Percentiles rank a stretch among this genome's conserved stretches.
Evolutionary conservation across 805 yeast species (phyloP).

Genomic region (Yarrowia sp.): DNA sequence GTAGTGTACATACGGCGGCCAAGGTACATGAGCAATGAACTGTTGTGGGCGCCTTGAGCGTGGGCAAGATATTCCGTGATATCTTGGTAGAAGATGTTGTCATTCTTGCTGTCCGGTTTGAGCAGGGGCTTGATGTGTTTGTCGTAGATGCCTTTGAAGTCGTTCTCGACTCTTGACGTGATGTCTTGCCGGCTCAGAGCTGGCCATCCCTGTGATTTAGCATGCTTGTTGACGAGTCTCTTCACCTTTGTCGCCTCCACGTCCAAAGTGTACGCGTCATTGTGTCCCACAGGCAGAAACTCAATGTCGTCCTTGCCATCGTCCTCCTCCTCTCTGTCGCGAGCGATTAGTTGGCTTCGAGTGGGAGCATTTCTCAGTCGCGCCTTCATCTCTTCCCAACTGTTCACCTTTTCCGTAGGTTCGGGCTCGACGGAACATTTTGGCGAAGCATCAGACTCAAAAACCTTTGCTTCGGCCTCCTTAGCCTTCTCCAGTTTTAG

Average conservation of each 20-base stretch:
- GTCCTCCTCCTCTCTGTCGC: background rate
- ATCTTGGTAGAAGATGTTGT: background rate
- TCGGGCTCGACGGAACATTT: too few species aligned
- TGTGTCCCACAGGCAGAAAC: background rate
- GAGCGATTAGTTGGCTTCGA: background rate
- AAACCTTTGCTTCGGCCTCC: too few species aligned
- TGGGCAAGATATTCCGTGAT: background rate
- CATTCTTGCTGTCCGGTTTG: background rate
- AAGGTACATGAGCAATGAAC: conserved; percentile 11
- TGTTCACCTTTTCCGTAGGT: background rate
- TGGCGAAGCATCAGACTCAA: too few species aligned
- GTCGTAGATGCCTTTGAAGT: background rate
- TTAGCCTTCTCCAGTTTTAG: too few species aligned
- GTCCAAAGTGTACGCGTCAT: background rate
- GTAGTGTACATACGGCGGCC: background rate
- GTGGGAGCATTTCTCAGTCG: background rate
- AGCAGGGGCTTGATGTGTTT: conserved; percentile 6
- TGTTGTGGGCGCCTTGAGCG: background rate
- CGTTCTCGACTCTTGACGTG: background rate
- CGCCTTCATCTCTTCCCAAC: background rate
- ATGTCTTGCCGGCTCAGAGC: background rate
- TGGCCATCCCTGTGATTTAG: conserved; percentile 5
- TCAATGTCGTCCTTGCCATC: conserved; percentile 26
- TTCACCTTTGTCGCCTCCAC: background rate
- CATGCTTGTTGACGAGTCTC: conserved; percentile 17